Percentiles rank a stretch among this genome's conserved stretches.
Conservation (phyloP, 2,329 filamentous ascomycete species). For the Colletotrichum lindemuthianum region DNA sequence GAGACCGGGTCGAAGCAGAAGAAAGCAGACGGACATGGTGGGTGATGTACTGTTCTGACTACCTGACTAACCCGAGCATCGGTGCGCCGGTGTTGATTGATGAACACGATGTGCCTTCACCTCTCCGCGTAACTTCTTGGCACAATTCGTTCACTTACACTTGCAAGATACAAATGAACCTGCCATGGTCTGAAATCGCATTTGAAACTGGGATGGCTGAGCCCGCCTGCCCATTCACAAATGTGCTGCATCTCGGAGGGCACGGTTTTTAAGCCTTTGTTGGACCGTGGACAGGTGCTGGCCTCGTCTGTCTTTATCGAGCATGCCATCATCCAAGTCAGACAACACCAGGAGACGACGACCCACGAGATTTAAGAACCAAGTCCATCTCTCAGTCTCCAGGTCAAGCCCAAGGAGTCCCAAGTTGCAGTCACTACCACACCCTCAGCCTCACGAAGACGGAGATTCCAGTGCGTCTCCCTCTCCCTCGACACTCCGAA, state of each 20-base stretch:
- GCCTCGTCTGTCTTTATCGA: conserved; percentile 66
- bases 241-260: conserved; percentile 58
- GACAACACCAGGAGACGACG: conserved; percentile 67
- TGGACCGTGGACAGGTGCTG: conserved; percentile 67
- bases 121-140: background rate
- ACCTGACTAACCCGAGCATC: conserved; percentile 54
- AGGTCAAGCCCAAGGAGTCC: too few relatives aligned
- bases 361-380: conserved; percentile 67
- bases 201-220: conserved; percentile 66
- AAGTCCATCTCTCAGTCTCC: too few relatives aligned
- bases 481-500: too few relatives aligned
- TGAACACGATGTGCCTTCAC: conserved; percentile 61
- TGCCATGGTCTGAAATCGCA: conserved; percentile 71
- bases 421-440: too few relatives aligned
- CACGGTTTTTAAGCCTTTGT: conserved; percentile 63
- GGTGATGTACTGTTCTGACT: conserved; percentile 65
- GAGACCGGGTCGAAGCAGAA: conserved; percentile 74
- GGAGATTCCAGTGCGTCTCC: too few relatives aligned
- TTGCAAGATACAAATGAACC: conserved; percentile 62
- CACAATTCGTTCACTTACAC: background rate
- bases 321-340: conserved; percentile 72
- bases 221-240: conserved; percentile 60
- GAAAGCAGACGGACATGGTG: conserved; percentile 75
- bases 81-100: conserved; percentile 76
- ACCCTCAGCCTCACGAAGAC: too few relatives aligned